Evolutionary conservation across 768 basidiomycete genomes (phyloP), one percentile per base, ranked within the genome.

Genomic region (Lactarius hengduanensis): DNA sequence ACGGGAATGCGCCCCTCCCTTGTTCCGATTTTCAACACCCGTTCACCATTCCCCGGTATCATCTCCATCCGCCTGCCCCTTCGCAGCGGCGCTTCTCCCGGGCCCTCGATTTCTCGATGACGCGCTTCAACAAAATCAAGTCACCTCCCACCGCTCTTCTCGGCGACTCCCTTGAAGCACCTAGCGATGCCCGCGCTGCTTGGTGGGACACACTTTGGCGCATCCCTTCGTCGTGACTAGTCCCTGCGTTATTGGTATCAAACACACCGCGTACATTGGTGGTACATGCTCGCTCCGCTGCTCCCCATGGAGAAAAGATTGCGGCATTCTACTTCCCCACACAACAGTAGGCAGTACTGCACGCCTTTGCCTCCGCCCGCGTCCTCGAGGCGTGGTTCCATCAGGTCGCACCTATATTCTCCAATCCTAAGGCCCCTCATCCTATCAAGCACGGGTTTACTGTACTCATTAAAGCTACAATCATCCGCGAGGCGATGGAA

Each of bases 91-190:
- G 82, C 83, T 2, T 76, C 76, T 4, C 84, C 84, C n/a, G n/a
- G n/a, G n/a, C n/a, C 38, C 78, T 87, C 18, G 84, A 86, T 70
- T 84, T 82, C 70, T 81, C 84, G 40, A 79, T 86, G 69, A 86
- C 85, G 20, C 76, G 75, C 47, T 87, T 86, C 72, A 72, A 84
- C 65, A 75, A 85, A 47, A 85, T 86, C 32, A 77, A 77, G 28
- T 77, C 86, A 11, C 85, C 84, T 4, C 73, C 73, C 36, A 78
- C 79, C 10, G 84, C 85, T 5, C 76, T 86, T 57, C 74, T 82
- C 8, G 71, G 76, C 22, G 78, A 83, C 67, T 67, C 78, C 68
- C 71, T 79, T 5, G 69, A 69, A 22, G 70, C 71, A 6, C 82
- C 83, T 36, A 67, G 74, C 16, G 77, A 77, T 18, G 80, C 82